Percentiles rank a stretch among this genome's conserved stretches.
These are phyloP conservation scores for Zychaea mexicana DNA, from an alignment of 371 early-diverging fungal species.

Conservation along the genomic window DNA sequence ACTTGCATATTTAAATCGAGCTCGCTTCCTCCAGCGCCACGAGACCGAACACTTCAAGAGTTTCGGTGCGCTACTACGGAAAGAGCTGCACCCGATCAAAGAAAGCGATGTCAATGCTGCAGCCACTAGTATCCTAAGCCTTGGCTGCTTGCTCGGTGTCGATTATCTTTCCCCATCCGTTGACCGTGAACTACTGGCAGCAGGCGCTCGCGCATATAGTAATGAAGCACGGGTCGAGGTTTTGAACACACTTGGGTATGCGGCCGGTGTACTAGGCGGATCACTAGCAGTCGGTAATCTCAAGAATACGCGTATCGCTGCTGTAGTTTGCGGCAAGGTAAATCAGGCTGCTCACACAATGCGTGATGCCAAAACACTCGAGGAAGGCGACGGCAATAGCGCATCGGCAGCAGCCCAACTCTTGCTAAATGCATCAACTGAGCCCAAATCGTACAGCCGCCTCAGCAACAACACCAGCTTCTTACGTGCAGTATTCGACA, in stretches of 20 bases:
- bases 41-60: not conserved
- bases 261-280: slow-evolving; percentile 25
- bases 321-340: slow-evolving; percentile 37
- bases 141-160: slow-evolving; percentile 33
- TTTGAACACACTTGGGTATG: slow-evolving; percentile 20
- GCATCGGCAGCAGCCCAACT: slow-evolving; percentile 3
- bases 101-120: not conserved
- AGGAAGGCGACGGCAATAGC: not conserved
- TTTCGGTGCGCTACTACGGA: not conserved
- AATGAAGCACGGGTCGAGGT: slow-evolving; percentile 13
- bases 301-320: slow-evolving; percentile 41
- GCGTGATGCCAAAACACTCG: slow-evolving; percentile 10
- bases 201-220: slow-evolving; percentile 25
- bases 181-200: slow-evolving; percentile 11
- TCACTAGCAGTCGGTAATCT: slow-evolving; percentile 31
- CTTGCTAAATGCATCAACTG: slow-evolving; percentile 27
- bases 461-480: slow-evolving; percentile 54
- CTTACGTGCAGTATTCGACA: slow-evolving; percentile 53
- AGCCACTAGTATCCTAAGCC: slow-evolving; percentile 14
- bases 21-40: not conserved
- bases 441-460: slow-evolving; percentile 54
- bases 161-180: slow-evolving; percentile 22
- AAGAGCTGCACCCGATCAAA: not conserved
- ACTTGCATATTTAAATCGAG: slow-evolving; percentile 22
- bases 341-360: slow-evolving; percentile 14